Conservation (phyloP, 352 stramenopile genomes). For the Discostella stelligera region DNA sequence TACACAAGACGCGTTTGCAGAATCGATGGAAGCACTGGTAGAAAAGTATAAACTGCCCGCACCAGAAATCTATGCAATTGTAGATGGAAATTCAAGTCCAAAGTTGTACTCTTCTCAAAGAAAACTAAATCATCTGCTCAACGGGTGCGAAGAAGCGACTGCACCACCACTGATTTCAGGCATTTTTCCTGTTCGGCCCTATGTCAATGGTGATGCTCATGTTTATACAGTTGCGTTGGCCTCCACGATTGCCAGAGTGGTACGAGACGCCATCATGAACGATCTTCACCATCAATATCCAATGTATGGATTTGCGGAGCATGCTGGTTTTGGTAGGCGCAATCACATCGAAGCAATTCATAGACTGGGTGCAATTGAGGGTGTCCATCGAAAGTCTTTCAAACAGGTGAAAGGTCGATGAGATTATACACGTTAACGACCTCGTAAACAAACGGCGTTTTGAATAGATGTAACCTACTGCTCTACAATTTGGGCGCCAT, state of each 20-base stretch:
- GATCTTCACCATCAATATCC: slow-evolving; percentile 87
- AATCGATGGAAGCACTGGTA: slow-evolving; percentile 83
- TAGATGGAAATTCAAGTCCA: slow-evolving; percentile 66
- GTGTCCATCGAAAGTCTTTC: slow-evolving; percentile 89
- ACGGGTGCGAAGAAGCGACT: background rate
- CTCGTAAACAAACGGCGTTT: background rate
- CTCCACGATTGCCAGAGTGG: slow-evolving; percentile 93
- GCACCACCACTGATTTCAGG: background rate
- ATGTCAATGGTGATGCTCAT: slow-evolving; percentile 90
- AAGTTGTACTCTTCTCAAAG: slow-evolving; percentile 50
- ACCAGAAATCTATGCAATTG: slow-evolving; percentile 57
- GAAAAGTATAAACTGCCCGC: slow-evolving; percentile 30
- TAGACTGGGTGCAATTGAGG: slow-evolving; percentile 77
- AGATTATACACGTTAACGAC: slow-evolving; percentile 6
- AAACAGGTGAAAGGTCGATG: slow-evolving; percentile 86
- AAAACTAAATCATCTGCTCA: background rate
- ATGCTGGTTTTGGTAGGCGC: slow-evolving; percentile 90
- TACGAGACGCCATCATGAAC: slow-evolving; percentile 87
- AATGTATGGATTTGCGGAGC: slow-evolving; percentile 88
- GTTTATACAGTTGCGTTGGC: slow-evolving; percentile 91
- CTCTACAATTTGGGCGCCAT: slow-evolving; percentile 63
- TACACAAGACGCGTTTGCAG: slow-evolving; percentile 87
- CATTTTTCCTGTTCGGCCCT: slow-evolving; percentile 84
- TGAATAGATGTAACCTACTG: background rate
- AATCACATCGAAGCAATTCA: slow-evolving; percentile 88